Evolutionary conservation across 768 basidiomycete genomes (phyloP), one percentile per base, ranked within the genome.

Genomic region (Chalciporus chontae): DNA sequence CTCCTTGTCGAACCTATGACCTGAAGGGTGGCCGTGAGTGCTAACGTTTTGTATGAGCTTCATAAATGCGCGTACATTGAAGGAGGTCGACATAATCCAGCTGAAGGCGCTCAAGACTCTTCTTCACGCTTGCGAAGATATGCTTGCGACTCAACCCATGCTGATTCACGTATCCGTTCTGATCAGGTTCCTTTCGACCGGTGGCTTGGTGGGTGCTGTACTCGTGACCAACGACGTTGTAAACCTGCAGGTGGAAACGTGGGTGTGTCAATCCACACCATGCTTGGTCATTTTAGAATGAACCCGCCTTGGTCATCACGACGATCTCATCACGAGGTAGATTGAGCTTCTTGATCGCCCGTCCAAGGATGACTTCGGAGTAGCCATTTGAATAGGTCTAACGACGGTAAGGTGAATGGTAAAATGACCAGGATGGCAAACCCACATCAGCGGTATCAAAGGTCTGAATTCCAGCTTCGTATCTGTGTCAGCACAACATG

Each of bases 261-360:
- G 8, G 8, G 29, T 29, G 10, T 31, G 9, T 31, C 10, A 18
- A 27, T 40, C 8, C 18, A 14, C 8, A 13, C 31, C 36, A 26
- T 27, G 32, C 39, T 36, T 38, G 23, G 42, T 14, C 19, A 19
- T 31, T 5, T 11, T 23, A 10, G 26, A 8, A 40, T 10, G 38
- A 24, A 37, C 48, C 18, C 36, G 80, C 80, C 70, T 91, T 90
- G 48, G 89, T 88, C 73, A 90, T 76, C 14, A 91, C 77, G 15
- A 91, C 87, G 40, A 90, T 80, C 55, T 84, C 79, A 13, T 85
- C 83, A 2, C 88, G 78, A n/a, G 86, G 85, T 11, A 87, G 71
- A 18, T 81, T 63, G 54, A 79, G 74, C 53, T 80, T 60, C 58
- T 84, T 85, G 69, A 91, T 81, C 3, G 81, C 85, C 56, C 85